Evolutionary conservation across 176 grass and related monocot genomes (phyloP), one percentile per base, ranked within the genome.

Genomic region (Oryza glumipatula): DNA sequence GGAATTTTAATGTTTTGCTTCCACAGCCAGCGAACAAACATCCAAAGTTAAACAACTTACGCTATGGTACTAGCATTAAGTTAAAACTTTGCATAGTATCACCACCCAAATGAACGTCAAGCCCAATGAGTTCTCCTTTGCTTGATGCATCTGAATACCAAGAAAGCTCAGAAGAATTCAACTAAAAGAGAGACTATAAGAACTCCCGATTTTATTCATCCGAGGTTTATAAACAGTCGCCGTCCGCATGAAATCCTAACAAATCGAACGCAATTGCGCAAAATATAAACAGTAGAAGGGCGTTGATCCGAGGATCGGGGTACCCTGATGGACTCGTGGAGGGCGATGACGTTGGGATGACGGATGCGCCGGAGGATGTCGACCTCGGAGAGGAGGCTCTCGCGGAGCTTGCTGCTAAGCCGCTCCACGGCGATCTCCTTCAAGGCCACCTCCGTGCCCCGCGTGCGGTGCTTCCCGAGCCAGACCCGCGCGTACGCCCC

Each of bases 401-500:
- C 93, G 39, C 91, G 93, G 81, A 99, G 93, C 91, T 99, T 99
- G 78, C 67, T 84, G 86, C 78, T 90, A 33, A 99, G 78, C 24
- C 91, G 85, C 8, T 96, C 93, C 84, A 99, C 86, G 65, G 78
- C 67, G 76, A 99, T 99, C 93, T 96, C 96, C 89, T 99, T 99
- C 45, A 99, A 84, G 23, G 96, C 96, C 75, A 99, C 96, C 88
- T 91, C 93, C 9, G 76, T 91, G 3, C 79, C 82, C 85, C 65
- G 39, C 8, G 48, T 56, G 65, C 75, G 69, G 88, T 94, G 91
- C 78, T 72, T 64, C 26, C 87, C 96, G 51, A 88, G 72, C 93
- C 93, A 98, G 35, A 98, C 96, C 61, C 84, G 77, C n/a, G 96
- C 95, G 91, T 92, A 98, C 38, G 96, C 91, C 58, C 96, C 96